Percentiles rank a stretch among this genome's conserved stretches.
phyloP scores from a whole-genome alignment of 345 rosid genomes.

The Leavenworthia alabamica region DNA sequence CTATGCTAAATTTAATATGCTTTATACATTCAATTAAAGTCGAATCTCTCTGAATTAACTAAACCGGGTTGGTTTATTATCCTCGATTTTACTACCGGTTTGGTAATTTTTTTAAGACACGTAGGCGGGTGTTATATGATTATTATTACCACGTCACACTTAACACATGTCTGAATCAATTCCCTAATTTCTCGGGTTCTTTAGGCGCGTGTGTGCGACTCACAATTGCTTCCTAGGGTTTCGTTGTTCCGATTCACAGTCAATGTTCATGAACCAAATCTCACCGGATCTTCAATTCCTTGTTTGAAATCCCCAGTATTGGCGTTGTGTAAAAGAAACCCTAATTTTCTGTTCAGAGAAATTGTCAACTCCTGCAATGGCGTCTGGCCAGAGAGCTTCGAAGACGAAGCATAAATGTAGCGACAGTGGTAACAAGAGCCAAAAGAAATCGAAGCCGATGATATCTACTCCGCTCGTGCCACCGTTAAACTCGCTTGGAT shows the following conservation, averaged over 20 bases:
- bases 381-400: conserved; percentile 25
- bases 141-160: too few species aligned
- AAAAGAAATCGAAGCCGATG: conserved; percentile 13
- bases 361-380: conserved; percentile 16
- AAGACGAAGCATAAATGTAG: conserved; percentile 29
- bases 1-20: too few species aligned
- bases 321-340: not conserved
- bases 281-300: conserved; percentile 16
- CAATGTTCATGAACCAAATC: conserved; percentile 10
- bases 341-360: not conserved
- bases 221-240: conserved; percentile 30
- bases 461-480: conserved; percentile 14
- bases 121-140: too few species aligned
- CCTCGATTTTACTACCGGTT: too few species aligned
- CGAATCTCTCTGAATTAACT: too few species aligned
- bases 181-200: too few species aligned
- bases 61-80: too few species aligned
- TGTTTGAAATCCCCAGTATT: not conserved
- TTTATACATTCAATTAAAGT: too few species aligned
- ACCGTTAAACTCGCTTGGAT: conserved; percentile 19
- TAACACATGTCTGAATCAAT: too few species aligned
- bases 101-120: too few species aligned
- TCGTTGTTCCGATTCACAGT: conserved; percentile 19
- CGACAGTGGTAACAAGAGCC: conserved; percentile 17
- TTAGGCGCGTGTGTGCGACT: conserved; percentile 25